Base-by-base conservation (phyloP, 2,329 filamentous ascomycete genomes). In the Colletotrichum lindemuthianum region DNA sequence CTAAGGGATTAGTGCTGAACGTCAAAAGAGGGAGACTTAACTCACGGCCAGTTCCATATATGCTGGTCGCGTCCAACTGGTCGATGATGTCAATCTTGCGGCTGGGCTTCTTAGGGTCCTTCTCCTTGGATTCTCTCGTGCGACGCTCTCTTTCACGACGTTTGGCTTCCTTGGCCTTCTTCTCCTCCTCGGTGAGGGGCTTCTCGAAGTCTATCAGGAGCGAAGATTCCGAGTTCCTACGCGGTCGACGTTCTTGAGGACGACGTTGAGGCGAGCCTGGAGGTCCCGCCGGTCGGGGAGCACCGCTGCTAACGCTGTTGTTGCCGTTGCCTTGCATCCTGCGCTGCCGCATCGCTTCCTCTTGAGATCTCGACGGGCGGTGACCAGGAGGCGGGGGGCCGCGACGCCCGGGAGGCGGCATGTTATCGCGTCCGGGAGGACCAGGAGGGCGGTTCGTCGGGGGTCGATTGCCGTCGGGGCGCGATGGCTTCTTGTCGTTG, bases 11-110 rank as follows among this genome's bases (percentile, higher is more conserved):
- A 66, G 63, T 55, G 48, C 16, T 8, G 16, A 15, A 32, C 40
- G 39, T 5, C 65, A 8, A 60, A 66, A 68, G 11, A 3, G 8
- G 36, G 2, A 34, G 4, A 59, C 16, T 34, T 10, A 45, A 88
- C 92, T 80, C 83, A 96, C 93, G 82, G 78, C 95, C 94, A 72
- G 91, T 92, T 61, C 96, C 95, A 74, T 97, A 97, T 70, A 98
- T 96, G 76, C 94, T 94, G 5, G 94, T 97, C 67, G 96, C 94
- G 80, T 98, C 96, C 69, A 99, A 83, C 76, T 97, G 95, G 80
- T 99, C 96, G 72, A 99, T 98, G 49, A 98, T 86, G 75, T 99
- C 96, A 69, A 98, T 78, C 69, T 83, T 84, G 57, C 81, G 76
- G 70, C 78, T 84, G 11, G 79, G 76, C 52, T 78, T 77, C 63